phyloP scores from a whole-genome alignment of 2,329 filamentous ascomycete species.

The Helotiales sp. region DNA sequence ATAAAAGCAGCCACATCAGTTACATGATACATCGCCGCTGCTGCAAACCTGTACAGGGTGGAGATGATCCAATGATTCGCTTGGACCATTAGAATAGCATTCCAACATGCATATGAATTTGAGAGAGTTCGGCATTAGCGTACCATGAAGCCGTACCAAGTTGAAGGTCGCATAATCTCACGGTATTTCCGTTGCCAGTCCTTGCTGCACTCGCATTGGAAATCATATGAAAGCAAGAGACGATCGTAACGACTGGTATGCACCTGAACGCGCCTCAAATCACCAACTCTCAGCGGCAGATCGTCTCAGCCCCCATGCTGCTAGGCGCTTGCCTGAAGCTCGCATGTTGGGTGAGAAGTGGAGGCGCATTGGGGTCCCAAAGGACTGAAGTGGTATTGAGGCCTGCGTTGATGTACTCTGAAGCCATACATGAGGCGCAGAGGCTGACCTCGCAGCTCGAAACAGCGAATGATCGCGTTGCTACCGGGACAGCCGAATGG shows the following conservation, averaged over 20 bases:
- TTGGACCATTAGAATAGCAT: neutral
- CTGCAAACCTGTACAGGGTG: neutral
- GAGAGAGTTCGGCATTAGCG: constrained; percentile 6
- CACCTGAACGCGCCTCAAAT: neutral
- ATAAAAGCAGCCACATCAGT: neutral
- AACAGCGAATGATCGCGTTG: neutral
- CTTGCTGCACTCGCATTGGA: neutral
- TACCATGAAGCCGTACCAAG: neutral
- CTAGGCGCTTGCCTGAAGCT: constrained; percentile 1
- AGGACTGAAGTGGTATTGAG: neutral
- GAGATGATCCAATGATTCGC: neutral
- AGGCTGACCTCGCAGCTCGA: neutral
- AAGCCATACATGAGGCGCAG: constrained; percentile 7
- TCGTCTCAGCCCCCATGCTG: neutral
- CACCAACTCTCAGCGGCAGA: constrained; percentile 4
- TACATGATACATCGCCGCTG: neutral
- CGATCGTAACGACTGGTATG: constrained; percentile 5
- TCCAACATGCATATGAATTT: neutral
- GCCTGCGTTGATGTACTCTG: constrained; percentile 14
- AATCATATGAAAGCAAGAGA: constrained; percentile 7
- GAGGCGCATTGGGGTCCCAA: neutral
- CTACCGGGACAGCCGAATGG: constrained; percentile 13
- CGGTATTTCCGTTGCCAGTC: constrained; percentile 7
- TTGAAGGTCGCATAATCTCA: neutral
- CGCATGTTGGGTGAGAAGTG: neutral